Base-by-base conservation (phyloP, 75 land plant genomes). In the Pinus tabuliformis region DNA sequence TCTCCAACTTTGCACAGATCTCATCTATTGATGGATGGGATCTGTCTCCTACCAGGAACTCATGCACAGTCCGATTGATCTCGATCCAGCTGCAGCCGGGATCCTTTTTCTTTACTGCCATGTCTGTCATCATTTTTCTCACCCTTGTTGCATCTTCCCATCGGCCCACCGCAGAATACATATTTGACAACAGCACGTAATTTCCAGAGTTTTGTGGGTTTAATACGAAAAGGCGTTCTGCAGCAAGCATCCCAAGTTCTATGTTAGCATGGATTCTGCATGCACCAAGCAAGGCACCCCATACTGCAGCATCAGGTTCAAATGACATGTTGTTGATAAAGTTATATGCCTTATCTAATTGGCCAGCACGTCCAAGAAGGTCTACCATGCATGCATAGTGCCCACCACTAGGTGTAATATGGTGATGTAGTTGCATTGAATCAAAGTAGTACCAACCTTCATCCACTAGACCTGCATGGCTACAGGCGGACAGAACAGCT, bases 11-110 rank as follows among this genome's bases (percentile, higher is more conserved):
- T 42, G 83, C 93, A 73, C 76, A 39, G 33, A 87, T 87, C 21
- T 81, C 26, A 14, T 82, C 83, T 60, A 66, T 70, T 66, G 80
- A 81, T 37, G 88, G 86, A 76, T 89, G 84, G 12, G 82, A 74
- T 61, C 66, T 81, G 58, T 91, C 91, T 52, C 87, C 87, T n/a
- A 75, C 87, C 0, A 70, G 45, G 68, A 89, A 91, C 73, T 68
- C 83, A 80, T 86, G 88, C 28, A 89, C 78, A 59, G 57, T 58
- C 22, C 75, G 76, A 62, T 87, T 84, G 37, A 77, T 75, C 76
- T 89, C 93, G 70, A 91, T 83, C 89, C 87, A 89, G 62, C 91
- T 86, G 18, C 83, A 73, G 1, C 89, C 91, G 2, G 91, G 88
- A 76, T 81, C 86, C 75, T 89, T 89, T 56, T 77, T 83, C 58